Conservation (phyloP, 805 yeast genomes). For the Cyberlindnera euphorbiae region DNA sequence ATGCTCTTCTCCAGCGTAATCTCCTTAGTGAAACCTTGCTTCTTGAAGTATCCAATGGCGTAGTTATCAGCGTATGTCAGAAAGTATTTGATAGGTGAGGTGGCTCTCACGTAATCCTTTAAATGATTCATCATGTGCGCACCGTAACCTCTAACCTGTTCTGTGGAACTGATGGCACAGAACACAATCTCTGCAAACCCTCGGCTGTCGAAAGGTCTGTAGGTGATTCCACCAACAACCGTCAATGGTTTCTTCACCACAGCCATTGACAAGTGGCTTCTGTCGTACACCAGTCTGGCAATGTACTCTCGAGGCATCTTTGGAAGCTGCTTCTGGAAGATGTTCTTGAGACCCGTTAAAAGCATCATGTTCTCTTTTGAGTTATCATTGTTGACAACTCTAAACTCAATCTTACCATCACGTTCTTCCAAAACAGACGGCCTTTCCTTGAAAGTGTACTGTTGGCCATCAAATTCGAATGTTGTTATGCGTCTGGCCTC, state of each 20-base stretch:
- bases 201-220: slow-evolving; percentile 85
- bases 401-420: slow-evolving; percentile 87
- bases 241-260: slow-evolving; percentile 90
- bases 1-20: slow-evolving; percentile 76
- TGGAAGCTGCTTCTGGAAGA: slow-evolving; percentile 95
- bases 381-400: slow-evolving; percentile 95
- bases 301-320: slow-evolving; percentile 98
- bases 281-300: slow-evolving; percentile 87
- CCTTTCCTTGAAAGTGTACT: slow-evolving; percentile 81
- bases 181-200: slow-evolving; percentile 97
- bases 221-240: slow-evolving; percentile 97
- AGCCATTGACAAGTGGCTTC: slow-evolving; percentile 93
- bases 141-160: slow-evolving; percentile 97
- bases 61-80: slow-evolving; percentile 97
- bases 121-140: slow-evolving; percentile 98
- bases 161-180: slow-evolving; percentile 96
- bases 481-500: slow-evolving; percentile 35
- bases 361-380: slow-evolving; percentile 84
- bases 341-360: slow-evolving; percentile 89
- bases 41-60: slow-evolving; percentile 97
- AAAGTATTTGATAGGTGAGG: slow-evolving; percentile 80
- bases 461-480: slow-evolving; percentile 60
- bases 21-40: slow-evolving; percentile 97
- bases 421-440: slow-evolving; percentile 93
- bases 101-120: slow-evolving; percentile 89